These are phyloP conservation scores for Scheffersomyces spartinae DNA, from an alignment of 805 yeast genomes.

Conservation along the genomic window DNA sequence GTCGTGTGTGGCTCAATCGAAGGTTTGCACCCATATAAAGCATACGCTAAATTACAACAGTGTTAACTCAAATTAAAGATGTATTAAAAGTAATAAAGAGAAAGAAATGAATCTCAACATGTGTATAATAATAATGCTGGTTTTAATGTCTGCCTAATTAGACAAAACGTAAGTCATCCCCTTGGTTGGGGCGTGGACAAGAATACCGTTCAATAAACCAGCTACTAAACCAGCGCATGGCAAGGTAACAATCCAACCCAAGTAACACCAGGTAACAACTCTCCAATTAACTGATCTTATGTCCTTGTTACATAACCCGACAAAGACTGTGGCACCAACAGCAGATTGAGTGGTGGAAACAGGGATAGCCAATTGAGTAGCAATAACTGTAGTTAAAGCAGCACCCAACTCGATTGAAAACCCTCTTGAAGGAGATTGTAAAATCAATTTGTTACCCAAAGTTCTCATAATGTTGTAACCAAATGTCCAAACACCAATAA, in stretches of 20 bases:
- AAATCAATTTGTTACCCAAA: constrained; percentile 62
- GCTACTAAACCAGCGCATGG: constrained; percentile 67
- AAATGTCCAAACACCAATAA: constrained; percentile 57
- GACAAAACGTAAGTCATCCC: constrained; percentile 15
- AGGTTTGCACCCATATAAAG: too few relatives aligned
- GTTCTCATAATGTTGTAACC: constrained; percentile 63
- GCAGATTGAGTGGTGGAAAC: constrained; percentile 73
- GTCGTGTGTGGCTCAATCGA: too few relatives aligned
- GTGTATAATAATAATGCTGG: too few relatives aligned
- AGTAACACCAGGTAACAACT: constrained; percentile 60
- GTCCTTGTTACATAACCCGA: constrained; percentile 62
- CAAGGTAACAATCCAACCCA: constrained; percentile 63
- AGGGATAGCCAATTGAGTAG: constrained; percentile 61
- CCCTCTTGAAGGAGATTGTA: constrained; percentile 73
- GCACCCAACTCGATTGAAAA: constrained; percentile 70
- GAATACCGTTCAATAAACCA: constrained; percentile 53
- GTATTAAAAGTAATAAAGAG: too few relatives aligned
- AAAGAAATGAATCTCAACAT: too few relatives aligned
- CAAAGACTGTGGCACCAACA: constrained; percentile 67
- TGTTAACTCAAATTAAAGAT: too few relatives aligned
- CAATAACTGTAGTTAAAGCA: constrained; percentile 64
- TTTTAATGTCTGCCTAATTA: not conserved
- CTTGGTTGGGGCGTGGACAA: constrained; percentile 48
- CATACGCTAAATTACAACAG: too few relatives aligned
- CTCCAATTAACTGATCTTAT: constrained; percentile 62